phyloP scores from a whole-genome alignment of 2,329 filamentous ascomycete species.

The Achaetomium macrosporum region DNA sequence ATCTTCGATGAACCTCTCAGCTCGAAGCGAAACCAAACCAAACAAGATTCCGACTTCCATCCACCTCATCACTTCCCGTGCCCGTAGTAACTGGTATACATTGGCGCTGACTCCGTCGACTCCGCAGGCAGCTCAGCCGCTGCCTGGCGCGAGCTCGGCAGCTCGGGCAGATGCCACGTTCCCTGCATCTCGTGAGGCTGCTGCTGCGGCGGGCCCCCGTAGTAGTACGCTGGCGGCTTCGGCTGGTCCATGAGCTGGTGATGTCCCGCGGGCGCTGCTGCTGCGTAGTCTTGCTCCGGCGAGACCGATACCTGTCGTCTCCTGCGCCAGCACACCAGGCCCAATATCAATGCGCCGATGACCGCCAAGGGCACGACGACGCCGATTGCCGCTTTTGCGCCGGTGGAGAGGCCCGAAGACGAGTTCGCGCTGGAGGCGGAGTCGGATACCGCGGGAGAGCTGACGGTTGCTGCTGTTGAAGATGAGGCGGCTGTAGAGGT shows the following conservation, averaged over 20 bases:
- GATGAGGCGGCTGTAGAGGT: neutral
- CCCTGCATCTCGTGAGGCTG: neutral
- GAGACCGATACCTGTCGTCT: neutral
- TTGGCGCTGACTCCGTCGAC: too few species aligned
- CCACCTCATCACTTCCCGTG: neutral
- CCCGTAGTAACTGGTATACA: too few species aligned
- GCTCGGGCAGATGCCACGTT: neutral
- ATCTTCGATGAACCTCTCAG: too few species aligned
- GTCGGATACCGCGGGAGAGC: neutral
- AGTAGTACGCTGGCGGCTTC: neutral
- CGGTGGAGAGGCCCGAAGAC: neutral
- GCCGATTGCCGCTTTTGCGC: conserved; percentile 6
- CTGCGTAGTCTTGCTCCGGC: neutral
- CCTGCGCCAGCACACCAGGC: neutral
- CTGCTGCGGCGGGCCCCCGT: neutral
- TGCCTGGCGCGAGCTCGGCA: neutral
- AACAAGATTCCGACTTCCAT: too few species aligned
- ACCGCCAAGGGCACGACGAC: conserved; percentile 8
- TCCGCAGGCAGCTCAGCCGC: too few species aligned
- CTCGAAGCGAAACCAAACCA: too few species aligned
- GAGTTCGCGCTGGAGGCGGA: neutral
- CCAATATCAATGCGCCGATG: neutral
- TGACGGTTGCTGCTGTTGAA: neutral
- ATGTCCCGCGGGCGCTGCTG: neutral
- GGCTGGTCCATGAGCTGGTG: too few species aligned